Conservation (phyloP, 2,329 filamentous ascomycete species). For the Diaporthe sp. region DNA sequence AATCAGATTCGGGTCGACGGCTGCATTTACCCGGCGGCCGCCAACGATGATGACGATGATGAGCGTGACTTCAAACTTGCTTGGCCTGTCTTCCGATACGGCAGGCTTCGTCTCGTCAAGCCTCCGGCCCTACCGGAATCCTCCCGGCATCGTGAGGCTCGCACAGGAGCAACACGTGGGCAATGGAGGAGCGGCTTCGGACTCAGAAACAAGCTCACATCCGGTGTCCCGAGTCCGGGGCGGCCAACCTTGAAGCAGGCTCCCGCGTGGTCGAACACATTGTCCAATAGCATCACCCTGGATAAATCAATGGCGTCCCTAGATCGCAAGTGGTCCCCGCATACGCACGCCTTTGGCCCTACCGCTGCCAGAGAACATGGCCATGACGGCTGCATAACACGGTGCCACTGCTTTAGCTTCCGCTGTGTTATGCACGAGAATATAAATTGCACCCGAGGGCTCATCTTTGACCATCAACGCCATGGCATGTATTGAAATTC, state of each 20-base stretch:
- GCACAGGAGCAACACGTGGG: background rate
- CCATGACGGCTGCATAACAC: slow-evolving; percentile 12
- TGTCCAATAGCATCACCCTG: slow-evolving; percentile 27
- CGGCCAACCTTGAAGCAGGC: slow-evolving; percentile 2
- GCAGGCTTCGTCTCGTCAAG: background rate
- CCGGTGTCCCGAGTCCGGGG: background rate
- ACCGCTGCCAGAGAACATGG: slow-evolving; percentile 29
- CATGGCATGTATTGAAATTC: background rate
- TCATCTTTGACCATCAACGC: background rate
- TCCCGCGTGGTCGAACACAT: background rate
- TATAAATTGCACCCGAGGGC: background rate
- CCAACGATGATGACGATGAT: background rate
- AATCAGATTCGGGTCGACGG: background rate
- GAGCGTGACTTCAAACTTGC: background rate
- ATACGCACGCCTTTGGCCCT: background rate
- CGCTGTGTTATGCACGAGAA: slow-evolving; percentile 10
- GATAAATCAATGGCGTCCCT: slow-evolving; percentile 32
- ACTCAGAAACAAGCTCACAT: background rate
- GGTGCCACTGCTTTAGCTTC: slow-evolving; percentile 16
- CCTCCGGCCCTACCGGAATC: background rate
- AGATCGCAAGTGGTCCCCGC: background rate
- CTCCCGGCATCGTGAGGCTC: background rate
- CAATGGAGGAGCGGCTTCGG: background rate
- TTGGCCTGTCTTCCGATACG: background rate
- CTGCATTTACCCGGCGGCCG: slow-evolving; percentile 26